Evolutionary conservation across 163 green algal species (phyloP).

Genomic region (Chloroidium sp.): DNA sequence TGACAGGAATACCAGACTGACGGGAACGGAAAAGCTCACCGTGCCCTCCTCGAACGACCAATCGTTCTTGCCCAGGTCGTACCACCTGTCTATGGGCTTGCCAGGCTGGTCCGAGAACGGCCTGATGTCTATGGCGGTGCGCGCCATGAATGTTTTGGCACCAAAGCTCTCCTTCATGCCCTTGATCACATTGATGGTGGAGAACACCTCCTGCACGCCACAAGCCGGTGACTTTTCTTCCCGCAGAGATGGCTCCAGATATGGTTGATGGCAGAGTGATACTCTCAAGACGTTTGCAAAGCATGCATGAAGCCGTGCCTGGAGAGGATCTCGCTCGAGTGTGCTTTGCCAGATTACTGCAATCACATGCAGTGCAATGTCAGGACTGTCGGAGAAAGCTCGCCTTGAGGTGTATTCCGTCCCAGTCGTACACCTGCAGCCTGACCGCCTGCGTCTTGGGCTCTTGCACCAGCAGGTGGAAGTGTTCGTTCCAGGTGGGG

Average conservation of each 20-base stretch:
- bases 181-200: conserved; percentile 43
- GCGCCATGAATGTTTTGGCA: conserved; percentile 37
- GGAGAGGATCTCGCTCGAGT: no score
- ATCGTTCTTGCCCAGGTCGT: conserved; percentile 41
- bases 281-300: no score
- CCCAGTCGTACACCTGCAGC: conserved; percentile 44
- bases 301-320: no score
- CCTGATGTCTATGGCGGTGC: conserved; percentile 30
- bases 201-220: conserved; percentile 20
- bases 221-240: not conserved
- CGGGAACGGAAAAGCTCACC: conserved; percentile 12
- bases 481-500: conserved; percentile 52
- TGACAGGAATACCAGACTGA: no score
- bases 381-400: not conserved
- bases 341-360: no score
- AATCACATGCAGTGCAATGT: no score
- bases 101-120: conserved; percentile 16
- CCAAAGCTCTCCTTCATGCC: conserved; percentile 31
- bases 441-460: conserved; percentile 44
- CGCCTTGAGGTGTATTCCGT: conserved; percentile 48
- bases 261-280: no score
- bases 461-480: conserved; percentile 61
- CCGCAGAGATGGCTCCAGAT: not conserved
- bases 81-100: conserved; percentile 24
- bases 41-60: conserved; percentile 40